Percentiles rank a stretch among this genome's conserved stretches.
Conservation (phyloP, 148 eudicot species). For the Diospyros lotus region DNA sequence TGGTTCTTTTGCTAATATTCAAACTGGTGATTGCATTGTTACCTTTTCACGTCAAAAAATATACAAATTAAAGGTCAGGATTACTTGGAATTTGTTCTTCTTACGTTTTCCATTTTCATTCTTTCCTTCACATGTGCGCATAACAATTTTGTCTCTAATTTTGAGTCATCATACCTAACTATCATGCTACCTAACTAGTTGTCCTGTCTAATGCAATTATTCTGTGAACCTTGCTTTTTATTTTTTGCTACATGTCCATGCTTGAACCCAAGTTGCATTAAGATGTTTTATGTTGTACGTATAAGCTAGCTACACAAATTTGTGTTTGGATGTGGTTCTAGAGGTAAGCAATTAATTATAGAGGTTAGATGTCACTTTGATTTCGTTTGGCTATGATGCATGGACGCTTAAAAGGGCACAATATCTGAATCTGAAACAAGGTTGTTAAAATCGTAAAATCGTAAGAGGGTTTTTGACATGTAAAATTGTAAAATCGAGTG, state of each 20-base stretch:
- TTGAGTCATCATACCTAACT: background rate
- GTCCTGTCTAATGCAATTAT: background rate
- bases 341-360: background rate
- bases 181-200: background rate
- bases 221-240: background rate
- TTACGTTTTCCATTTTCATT: background rate
- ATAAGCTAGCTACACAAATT: background rate
- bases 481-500: too few relatives aligned
- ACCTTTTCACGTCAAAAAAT: constrained; percentile 82
- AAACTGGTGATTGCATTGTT: constrained; percentile 86
- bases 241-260: too few relatives aligned
- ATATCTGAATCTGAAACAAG: too few relatives aligned
- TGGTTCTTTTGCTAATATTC: constrained; percentile 69
- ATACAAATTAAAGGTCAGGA: constrained; percentile 62
- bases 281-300: background rate
- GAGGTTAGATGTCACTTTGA: background rate
- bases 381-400: background rate
- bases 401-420: background rate
- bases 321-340: too few relatives aligned
- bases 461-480: too few relatives aligned
- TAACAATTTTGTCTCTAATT: background rate
- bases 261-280: background rate
- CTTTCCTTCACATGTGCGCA: background rate
- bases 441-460: too few relatives aligned
- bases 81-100: background rate